A percentile compares a stretch with the other conserved stretches of the same genome.
Conservation (phyloP, 805 yeast species). For the Hanseniaspora thailandica region DNA sequence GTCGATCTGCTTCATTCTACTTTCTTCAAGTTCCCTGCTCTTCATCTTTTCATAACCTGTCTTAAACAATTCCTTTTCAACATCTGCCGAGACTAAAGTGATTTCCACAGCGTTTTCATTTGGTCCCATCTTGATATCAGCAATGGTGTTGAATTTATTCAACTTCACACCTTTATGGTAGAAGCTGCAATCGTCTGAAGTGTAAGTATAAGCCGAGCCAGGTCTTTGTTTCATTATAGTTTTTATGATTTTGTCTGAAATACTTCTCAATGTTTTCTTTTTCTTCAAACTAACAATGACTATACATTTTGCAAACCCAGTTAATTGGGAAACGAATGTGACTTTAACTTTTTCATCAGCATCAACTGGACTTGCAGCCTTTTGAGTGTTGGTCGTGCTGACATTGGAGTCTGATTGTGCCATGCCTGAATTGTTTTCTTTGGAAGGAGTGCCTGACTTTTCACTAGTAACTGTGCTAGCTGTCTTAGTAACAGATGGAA, state of each 20-base stretch:
- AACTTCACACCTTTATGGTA: conserved; percentile 2
- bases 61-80: not conserved
- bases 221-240: not conserved
- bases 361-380: not conserved
- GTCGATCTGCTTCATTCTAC: not conserved
- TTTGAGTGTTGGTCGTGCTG: not conserved
- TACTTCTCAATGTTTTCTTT: conserved; percentile 7
- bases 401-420: not conserved
- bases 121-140: not conserved
- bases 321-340: not conserved
- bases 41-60: not conserved
- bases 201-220: not conserved
- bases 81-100: not conserved
- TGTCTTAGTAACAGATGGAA: not conserved
- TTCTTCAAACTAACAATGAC: conserved; percentile 2
- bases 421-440: not conserved
- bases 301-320: not conserved
- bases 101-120: not conserved
- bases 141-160: conserved; percentile 1
- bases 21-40: conserved; percentile 1
- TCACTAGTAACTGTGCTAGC: not conserved
- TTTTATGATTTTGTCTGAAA: not conserved
- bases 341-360: conserved; percentile 3
- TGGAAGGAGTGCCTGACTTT: not conserved
- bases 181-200: not conserved